A percentile compares a stretch with the other conserved stretches of the same genome.
Conservation (phyloP, 2,329 filamentous ascomycete genomes). For the Huntiella savannae region DNA sequence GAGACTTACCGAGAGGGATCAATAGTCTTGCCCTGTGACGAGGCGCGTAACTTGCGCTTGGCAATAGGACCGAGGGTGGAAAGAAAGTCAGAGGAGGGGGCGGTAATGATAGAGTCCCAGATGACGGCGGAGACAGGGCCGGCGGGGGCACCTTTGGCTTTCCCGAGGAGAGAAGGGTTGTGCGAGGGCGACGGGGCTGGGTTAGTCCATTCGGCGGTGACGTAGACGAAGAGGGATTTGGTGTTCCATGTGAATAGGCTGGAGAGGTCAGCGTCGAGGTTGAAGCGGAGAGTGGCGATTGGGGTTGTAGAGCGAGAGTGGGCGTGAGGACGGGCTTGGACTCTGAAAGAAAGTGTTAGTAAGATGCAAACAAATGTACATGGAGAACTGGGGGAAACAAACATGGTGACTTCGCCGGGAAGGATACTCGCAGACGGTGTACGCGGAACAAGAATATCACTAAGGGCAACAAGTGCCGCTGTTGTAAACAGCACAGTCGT, state of each 20-base stretch:
- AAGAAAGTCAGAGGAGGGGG: conserved; percentile 43
- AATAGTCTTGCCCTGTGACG: conserved; percentile 38
- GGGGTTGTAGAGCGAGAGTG: conserved; percentile 86
- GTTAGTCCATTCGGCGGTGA: conserved; percentile 56
- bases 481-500: conserved; percentile 79
- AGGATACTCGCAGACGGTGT: conserved; percentile 42
- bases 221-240: conserved; percentile 92
- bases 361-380: neutral
- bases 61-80: conserved; percentile 39
- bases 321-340: conserved; percentile 87
- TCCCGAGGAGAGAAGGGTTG: conserved; percentile 2
- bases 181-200: conserved; percentile 5
- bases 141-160: conserved; percentile 15
- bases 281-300: conserved; percentile 87
- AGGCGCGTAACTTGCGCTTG: conserved; percentile 42
- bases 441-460: conserved; percentile 53
- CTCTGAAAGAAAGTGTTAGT: conserved; percentile 26
- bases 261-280: conserved; percentile 75
- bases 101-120: conserved; percentile 88
- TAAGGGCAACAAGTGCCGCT: conserved; percentile 60
- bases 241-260: conserved; percentile 98
- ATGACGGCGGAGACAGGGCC: conserved; percentile 52
- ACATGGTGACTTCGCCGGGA: conserved; percentile 73
- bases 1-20: conserved; percentile 34
- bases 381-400: conserved; percentile 18